Evolutionary conservation across 306 rosid species (phyloP).

Genomic region (Dalbergia oliveri): DNA sequence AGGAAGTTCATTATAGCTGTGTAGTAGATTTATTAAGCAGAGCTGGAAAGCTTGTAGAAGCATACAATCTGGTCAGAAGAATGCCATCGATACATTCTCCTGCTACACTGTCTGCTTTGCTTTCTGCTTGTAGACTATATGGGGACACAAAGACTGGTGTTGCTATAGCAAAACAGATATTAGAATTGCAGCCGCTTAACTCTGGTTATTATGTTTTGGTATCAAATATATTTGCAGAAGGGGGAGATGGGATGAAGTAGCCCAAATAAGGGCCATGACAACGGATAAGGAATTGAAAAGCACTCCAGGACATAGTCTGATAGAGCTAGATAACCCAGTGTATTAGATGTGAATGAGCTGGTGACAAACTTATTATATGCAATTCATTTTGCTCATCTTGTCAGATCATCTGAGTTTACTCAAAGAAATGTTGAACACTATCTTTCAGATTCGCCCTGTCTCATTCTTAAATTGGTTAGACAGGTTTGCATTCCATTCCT

Average conservation of each 20-base stretch:
- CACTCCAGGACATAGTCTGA: conserved; percentile 55
- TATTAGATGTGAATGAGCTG: conserved; percentile 37
- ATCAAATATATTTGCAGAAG: conserved; percentile 56
- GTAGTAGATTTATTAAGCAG: conserved; percentile 66
- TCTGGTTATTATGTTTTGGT: conserved; percentile 50
- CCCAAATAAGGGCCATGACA: conserved; percentile 43
- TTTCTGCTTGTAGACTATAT: conserved; percentile 63
- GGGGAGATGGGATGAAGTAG: conserved; percentile 65
- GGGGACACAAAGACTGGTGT: conserved; percentile 55
- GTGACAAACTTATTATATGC: not conserved
- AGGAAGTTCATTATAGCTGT: conserved; percentile 63
- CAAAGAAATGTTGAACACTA: not conserved
- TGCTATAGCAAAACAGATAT: conserved; percentile 45
- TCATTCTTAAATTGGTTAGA: conserved; percentile 4
- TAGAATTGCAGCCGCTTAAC: conserved; percentile 47
- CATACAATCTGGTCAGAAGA: conserved; percentile 54
- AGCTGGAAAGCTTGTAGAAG: conserved; percentile 59
- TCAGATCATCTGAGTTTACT: not conserved
- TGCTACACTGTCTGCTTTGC: conserved; percentile 57
- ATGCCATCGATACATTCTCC: conserved; percentile 45
- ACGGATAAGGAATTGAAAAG: conserved; percentile 46
- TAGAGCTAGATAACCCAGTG: conserved; percentile 40
- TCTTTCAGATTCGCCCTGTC: not conserved
- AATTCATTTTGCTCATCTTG: conserved; percentile 17
- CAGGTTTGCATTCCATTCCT: not conserved